Evolutionary conservation across 768 basidiomycete species (phyloP), one percentile per base, ranked within the genome.

Genomic region (Pleurotus ostreatus): DNA sequence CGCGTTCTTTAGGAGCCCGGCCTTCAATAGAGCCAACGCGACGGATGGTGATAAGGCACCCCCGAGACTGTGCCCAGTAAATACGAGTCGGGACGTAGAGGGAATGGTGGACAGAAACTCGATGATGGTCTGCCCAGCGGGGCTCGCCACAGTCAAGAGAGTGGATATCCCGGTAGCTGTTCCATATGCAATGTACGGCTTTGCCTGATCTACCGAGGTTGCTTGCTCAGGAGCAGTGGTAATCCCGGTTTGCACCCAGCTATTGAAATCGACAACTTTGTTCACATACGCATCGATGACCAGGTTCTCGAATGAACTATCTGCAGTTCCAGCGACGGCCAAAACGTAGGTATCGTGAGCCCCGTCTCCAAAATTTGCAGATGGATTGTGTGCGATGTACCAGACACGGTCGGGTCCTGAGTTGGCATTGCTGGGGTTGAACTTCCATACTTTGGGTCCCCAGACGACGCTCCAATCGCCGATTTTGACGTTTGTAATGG

Each of bases 31-130:
- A 18, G 45, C 45, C n/a, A 56, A 46, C 5, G 55, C 55, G 23
- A 56, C 25, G 11, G 26, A 34, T 37, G 55, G 55, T n/a, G 55
- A 16, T 25, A 56, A 37, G 11, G 55, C 55, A 12, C 45, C 55
- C 15, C 23, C 55, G 11, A 56, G 55, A 16, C 55, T 56, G 46
- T 56, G 55, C 15, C 55, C 55, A 15, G 55, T 56, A 22, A 56
- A 56, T 13, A 56, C 30, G 16, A 56, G 26, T 15, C 55, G 45
- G 13, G 55, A 56, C 3, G 55, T 18, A 4, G 45, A 13, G 13
- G 55, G 47, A 9, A 48, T 34, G 25, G 45, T 23, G 34, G 47
- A 20, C 18, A 56, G 22, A 25, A 56, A 56, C 16, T 56, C 30
- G 55, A 34, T 18, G 26, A 56, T n/a, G 11, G 45, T 56, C 15